A percentile compares a stretch with the other conserved stretches of the same genome.
Evolutionary conservation across 108 stramenopile species (phyloP).

Genomic region (Skeletonema grethae): DNA sequence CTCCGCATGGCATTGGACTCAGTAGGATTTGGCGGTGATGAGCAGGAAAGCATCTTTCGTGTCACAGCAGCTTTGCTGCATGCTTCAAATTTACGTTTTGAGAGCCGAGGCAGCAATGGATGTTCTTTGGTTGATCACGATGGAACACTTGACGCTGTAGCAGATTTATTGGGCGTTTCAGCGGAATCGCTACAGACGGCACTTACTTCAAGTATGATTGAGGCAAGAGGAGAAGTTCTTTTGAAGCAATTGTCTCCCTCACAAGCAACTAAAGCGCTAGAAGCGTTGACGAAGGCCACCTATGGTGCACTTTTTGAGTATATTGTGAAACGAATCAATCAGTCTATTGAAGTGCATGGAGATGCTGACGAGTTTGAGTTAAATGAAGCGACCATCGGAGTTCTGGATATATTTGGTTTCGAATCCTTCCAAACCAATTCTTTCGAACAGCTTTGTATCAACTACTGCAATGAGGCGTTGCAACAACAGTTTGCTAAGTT

Average conservation of each 20-base stretch:
- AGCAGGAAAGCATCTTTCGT: conserved; percentile 58
- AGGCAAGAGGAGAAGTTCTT: conserved; percentile 80
- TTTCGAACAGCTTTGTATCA: conserved; percentile 98
- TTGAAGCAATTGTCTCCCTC: conserved; percentile 70
- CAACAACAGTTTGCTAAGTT: conserved; percentile 93
- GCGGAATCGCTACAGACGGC: conserved; percentile 60
- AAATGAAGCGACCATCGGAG: conserved; percentile 80
- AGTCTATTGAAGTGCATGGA: conserved; percentile 66
- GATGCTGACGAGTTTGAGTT: conserved; percentile 5
- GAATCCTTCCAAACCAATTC: conserved; percentile 93
- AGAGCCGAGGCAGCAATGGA: conserved; percentile 44
- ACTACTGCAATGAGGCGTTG: conserved; percentile 94
- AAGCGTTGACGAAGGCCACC: conserved; percentile 92
- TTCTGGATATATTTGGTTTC: conserved; percentile 99
- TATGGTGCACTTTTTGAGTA: conserved; percentile 91
- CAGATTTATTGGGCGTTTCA: conserved; percentile 73
- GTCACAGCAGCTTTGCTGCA: conserved; percentile 71
- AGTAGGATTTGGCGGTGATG: conserved; percentile 57
- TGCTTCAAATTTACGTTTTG: conserved; percentile 68
- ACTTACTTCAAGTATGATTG: conserved; percentile 68
- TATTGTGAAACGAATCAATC: conserved; percentile 90
- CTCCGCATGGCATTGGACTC: conserved; percentile 72
- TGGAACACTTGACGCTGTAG: conserved; percentile 46
- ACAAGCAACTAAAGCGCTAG: conserved; percentile 77
- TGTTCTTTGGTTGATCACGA: conserved; percentile 47